Evolutionary conservation across 257 asterid genomes (phyloP), one percentile per base, ranked within the genome.

Genomic region (Solanum arcanum): DNA sequence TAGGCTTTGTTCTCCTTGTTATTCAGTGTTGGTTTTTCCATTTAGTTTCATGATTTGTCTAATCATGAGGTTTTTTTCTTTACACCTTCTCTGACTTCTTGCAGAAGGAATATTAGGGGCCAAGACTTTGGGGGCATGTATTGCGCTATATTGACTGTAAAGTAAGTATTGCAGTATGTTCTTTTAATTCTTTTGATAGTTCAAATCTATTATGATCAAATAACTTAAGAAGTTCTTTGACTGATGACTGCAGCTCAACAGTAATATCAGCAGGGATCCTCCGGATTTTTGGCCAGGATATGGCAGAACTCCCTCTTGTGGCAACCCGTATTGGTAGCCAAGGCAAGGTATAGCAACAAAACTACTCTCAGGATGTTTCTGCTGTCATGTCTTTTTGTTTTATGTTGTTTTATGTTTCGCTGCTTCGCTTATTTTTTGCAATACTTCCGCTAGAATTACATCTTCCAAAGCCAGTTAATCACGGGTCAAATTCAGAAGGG

Each of bases 121-220:
- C 98, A 96, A 90, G 97, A 97, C 90, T 96, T 94, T 90, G 89
- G 99, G 91, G 99, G 99, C 91, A 96, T 97, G 93, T 94, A 93
- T 90, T 97, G 99, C 86, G 98, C 98, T 72, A 92, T 97, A 90
- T 90, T 97, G 93, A 95, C 95, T 2, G 97, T 95, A 87, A 95
- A 97, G 99, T 97, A 92, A 44, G 74, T 49, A 31, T n/a, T 33
- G 47, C 33, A 12, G 31, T 39, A 16, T 64, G 46, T 46, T 56
- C 60, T 25, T 56, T 47, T 11, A 13, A 21, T 39, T 44, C 11
- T 35, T 73, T 46, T 83, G 35, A 77, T 56, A 37, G 84, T 33
- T 41, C 37, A 66, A 25, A 21, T 11, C 9, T 75, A 59, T 88
- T 31, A 23, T 70, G 46, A 52, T 87, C 33, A 88, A 89, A 41